Evolutionary conservation across 495 filamentous ascomycete species (phyloP), one percentile per base, ranked within the genome.

Genomic region (Aspergillus indologenus): DNA sequence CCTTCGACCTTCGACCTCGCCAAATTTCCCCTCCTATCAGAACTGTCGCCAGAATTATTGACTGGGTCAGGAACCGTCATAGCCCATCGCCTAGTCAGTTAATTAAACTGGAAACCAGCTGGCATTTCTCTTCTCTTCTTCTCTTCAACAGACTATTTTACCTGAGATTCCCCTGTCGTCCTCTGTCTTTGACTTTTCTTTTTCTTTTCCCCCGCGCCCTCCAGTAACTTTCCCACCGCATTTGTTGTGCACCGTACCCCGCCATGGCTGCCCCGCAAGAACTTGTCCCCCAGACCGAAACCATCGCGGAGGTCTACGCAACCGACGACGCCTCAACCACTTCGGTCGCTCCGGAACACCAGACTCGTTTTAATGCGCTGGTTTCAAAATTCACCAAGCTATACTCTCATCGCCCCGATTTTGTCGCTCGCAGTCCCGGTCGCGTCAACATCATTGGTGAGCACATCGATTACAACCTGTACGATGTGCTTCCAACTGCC

Each of bases 401-500:
- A n/a, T 96, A 92, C 75, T 85, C 83, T 58, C 79, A 82, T 43
- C 77, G 72, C 14, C 85, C 92, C 2, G 82, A 91, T 45, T 98
- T 96, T 65, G 84, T 98, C 7, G 83, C 94, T 1, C 85, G 94
- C 49, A 95, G 91, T 58, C 94, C 94, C 0, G 94, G 94, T 52
- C 83, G 94, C 57, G 94, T 98, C 59, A 98, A 98, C 79, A 94
- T 98, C 70, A 97, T 98, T 65, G 94, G 94, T 69, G 94, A 98
- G 79, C 94, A 98, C 76, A 97, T 98, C 67, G 94, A 98, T 79
- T 98, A 98, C 74, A 95, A 90, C 19, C 85, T 98, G 40, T 98
- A 97, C 78, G 86, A 93, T 68, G 93, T 97, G 49, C 80, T 98
- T 18, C 94, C 94, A 53, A 98, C 96, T 83, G 94, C 92, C 55